Evolutionary conservation across 2,329 filamentous ascomycete species (phyloP), one percentile per base, ranked within the genome.

Genomic region (Diaporthe citri): DNA sequence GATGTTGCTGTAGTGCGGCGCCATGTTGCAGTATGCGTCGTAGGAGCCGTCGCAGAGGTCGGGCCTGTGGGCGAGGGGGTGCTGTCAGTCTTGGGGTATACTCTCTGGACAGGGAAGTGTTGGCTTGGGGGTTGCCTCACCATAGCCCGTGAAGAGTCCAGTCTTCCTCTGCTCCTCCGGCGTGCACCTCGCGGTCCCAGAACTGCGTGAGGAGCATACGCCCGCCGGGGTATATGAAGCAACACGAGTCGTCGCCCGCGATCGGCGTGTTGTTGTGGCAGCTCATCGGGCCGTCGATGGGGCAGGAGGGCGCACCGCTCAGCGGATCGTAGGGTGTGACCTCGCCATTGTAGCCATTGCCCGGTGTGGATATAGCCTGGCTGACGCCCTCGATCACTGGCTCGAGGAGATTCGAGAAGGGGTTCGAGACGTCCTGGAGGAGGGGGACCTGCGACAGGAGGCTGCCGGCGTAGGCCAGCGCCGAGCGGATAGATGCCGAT

Each of bases 71-170:
- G 46, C 9, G 28, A 22, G 8, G 8, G 36, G 28, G 5, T 20
- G 39, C 28, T 36, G 69, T 71, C 12, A 71, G 55, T 25, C 25
- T 7, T 20, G 2, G 31, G 28, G 28, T 48, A 7, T 10, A n/a
- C 31, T 73, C 51, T n/a, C 59, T 46, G 31, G 25, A 34, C 3
- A 70, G 39, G 13, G 22, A 51, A 36, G 41, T 4, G 4, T 13
- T 17, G 31, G 22, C 13, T 5, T n/a, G 62, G 22, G 60, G 9
- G 20, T 43, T 34, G 62, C 77, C 82, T 41, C 75, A 86, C 85
- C 86, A 87, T 41, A 87, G 77, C n/a, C 85, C 85, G 64, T 86
- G 85, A 1, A 87, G 74, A 1, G 85, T 87, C 85, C 85, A 87
- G 74, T 86, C 85, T 74, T 84, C 81, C 75, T 86, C 85, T 6